Conservation (phyloP, 2,329 filamentous ascomycete species). For the Penicillium aurantiogriseum region DNA sequence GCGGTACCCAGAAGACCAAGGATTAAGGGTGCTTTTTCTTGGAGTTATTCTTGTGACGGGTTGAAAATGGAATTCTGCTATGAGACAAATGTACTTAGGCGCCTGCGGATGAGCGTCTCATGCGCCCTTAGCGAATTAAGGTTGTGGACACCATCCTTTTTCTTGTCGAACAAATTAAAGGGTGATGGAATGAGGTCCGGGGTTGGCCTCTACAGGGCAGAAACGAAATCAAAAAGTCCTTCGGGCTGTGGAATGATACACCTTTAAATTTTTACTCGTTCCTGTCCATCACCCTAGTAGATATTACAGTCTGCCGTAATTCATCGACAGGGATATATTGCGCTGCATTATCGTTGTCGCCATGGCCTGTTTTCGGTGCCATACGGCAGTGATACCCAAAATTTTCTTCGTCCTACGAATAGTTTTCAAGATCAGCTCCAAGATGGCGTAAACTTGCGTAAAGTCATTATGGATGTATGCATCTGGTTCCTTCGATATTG, state of each 20-base stretch:
- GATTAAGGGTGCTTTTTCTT: slow-evolving; percentile 66
- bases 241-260: slow-evolving; percentile 28
- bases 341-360: neutral
- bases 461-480: no score
- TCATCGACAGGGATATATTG: neutral
- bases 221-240: slow-evolving; percentile 28
- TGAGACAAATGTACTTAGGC: slow-evolving; percentile 45
- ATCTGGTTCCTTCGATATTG: no score
- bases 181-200: slow-evolving; percentile 28
- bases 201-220: slow-evolving; percentile 27
- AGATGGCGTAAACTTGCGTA: no score
- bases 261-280: slow-evolving; percentile 23
- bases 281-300: slow-evolving; percentile 13
- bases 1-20: slow-evolving; percentile 99
- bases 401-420: neutral
- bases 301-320: neutral
- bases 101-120: slow-evolving; percentile 39
- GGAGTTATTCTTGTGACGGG: slow-evolving; percentile 59
- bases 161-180: slow-evolving; percentile 32
- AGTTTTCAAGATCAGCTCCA: no score
- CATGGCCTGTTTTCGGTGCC: neutral
- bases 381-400: no score
- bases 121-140: slow-evolving; percentile 42
- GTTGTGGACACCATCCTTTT: slow-evolving; percentile 40
- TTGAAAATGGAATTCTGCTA: slow-evolving; percentile 43